A percentile compares a stretch with the other conserved stretches of the same genome.
Conservation (phyloP, 352 stramenopile genomes). For the Phytophthora parvispora region DNA sequence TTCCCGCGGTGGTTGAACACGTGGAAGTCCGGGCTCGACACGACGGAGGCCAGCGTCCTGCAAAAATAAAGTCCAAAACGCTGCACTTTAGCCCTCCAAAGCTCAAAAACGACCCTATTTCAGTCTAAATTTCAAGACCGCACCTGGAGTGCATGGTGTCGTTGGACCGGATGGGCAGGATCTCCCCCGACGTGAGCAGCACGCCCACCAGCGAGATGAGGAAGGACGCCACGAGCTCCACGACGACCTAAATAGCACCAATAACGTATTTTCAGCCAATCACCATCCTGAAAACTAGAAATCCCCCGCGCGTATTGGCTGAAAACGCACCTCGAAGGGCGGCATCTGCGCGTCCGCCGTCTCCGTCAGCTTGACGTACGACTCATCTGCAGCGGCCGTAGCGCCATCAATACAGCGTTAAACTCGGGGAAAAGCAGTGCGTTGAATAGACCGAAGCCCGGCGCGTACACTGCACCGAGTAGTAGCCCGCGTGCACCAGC, state of each 20-base stretch:
- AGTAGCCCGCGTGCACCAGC: slow-evolving; percentile 84
- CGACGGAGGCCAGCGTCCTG: slow-evolving; percentile 73
- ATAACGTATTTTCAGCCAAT: slow-evolving; percentile 12
- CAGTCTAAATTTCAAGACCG: background rate
- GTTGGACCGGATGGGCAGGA: slow-evolving; percentile 83
- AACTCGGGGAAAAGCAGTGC: background rate
- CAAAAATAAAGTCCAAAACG: background rate
- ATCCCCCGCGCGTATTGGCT: background rate
- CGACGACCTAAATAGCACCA: slow-evolving; percentile 52
- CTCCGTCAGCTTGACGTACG: slow-evolving; percentile 81
- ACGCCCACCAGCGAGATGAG: slow-evolving; percentile 75
- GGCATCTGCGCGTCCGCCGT: slow-evolving; percentile 77
- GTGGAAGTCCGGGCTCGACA: slow-evolving; percentile 81
- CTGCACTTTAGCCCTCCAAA: slow-evolving; percentile 3
- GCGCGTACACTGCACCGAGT: slow-evolving; percentile 81
- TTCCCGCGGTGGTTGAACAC: slow-evolving; percentile 88
- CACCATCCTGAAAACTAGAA: background rate
- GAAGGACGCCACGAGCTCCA: slow-evolving; percentile 79
- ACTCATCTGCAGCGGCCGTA: slow-evolving; percentile 62
- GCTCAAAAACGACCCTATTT: background rate
- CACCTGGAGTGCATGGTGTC: slow-evolving; percentile 72
- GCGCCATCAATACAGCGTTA: slow-evolving; percentile 5
- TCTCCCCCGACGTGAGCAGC: slow-evolving; percentile 72
- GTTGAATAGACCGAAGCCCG: background rate
- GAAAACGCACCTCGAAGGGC: slow-evolving; percentile 58